Base-by-base conservation (phyloP, 2,329 filamentous ascomycete genomes). In the Septoria linicola region DNA sequence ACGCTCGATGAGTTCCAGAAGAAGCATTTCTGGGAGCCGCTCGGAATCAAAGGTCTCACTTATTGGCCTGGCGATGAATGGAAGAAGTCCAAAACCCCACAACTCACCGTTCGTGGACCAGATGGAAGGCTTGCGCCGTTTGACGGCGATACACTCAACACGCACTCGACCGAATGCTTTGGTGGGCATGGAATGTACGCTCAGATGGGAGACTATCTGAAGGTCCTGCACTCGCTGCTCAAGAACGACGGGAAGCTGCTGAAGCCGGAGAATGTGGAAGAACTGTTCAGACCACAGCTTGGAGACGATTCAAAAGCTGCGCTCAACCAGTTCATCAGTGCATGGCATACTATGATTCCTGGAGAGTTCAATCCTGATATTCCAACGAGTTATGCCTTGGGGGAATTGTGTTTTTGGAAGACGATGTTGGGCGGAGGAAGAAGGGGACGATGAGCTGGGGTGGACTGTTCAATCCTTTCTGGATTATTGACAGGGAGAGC, bases 231-330 rank as follows among this genome's bases (percentile, higher is more conserved):
- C 2, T 77, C 76, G 1, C 60, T 82, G 1, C 66, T 80, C 0
- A 62, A 65, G 1, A 73, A 80, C 39, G 78, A 81, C 45, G 74
- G 72, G 3, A 74, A 70, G 35, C 56, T 82, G 0, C 68, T 82
- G 5, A 69, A 64, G 16, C 65, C 67, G 0, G 63, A 63, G 3
- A 77, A 72, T 0, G 69, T 75, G 0, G 67, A 73, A 1, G 58
- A 68, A 36, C 71, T 82, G 65, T 80, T 80, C 57, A 59, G 66
- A 46, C 69, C 77, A 0, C 78, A 78, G 37, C 70, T 82, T 0
- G 49, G 55, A 0, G 57, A 59, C 36, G 34, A 56, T 10, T 55
- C 58, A 30, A 35, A 61, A 41, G 55, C 65, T 14, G 56, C 48
- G 4, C 55, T 69, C 21, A 63, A 64, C 23, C 51, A 56, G 7